Conservation (phyloP, 768 basidiomycete species). For the Porphyrellus cyaneotinctus region DNA sequence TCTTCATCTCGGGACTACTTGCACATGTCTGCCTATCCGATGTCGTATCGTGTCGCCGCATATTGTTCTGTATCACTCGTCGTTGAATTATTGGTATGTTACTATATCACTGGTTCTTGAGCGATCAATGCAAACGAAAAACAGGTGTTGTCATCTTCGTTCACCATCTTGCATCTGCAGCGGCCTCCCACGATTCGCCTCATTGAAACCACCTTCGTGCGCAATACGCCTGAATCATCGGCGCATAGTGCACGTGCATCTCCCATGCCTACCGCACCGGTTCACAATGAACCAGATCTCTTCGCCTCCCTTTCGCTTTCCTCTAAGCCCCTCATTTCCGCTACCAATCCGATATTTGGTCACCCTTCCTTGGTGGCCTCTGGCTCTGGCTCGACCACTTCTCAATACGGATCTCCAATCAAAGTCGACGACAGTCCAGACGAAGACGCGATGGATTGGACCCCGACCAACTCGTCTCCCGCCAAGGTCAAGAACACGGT, state of each 20-base stretch:
- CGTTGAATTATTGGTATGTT: slow-evolving; percentile 57
- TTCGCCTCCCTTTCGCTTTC: slow-evolving; percentile 62
- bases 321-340: slow-evolving; percentile 52
- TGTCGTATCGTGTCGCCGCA: slow-evolving; percentile 34
- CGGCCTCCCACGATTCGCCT: slow-evolving; percentile 70
- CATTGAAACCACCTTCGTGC: slow-evolving; percentile 48
- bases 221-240: slow-evolving; percentile 40
- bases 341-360: slow-evolving; percentile 61
- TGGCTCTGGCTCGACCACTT: slow-evolving; percentile 22
- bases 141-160: slow-evolving; percentile 52
- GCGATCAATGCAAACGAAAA: not conserved
- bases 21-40: slow-evolving; percentile 33
- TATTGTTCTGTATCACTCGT: slow-evolving; percentile 46
- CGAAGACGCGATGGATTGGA: slow-evolving; percentile 64
- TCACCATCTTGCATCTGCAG: slow-evolving; percentile 55
- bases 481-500: slow-evolving; percentile 20
- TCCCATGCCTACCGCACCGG: slow-evolving; percentile 22
- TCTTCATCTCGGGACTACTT: slow-evolving; percentile 39
- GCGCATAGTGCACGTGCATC: slow-evolving; percentile 21
- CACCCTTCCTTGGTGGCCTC: slow-evolving; percentile 51
- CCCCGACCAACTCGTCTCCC: slow-evolving; percentile 44
- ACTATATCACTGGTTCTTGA: not conserved
- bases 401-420: slow-evolving; percentile 20
- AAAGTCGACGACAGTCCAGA: slow-evolving; percentile 28
- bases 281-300: slow-evolving; percentile 50